Percentiles rank a stretch among this genome's conserved stretches.
These are phyloP conservation scores for Carex sylvatica DNA, from an alignment of 202 grass and related monocot species.

Conservation along the genomic window DNA sequence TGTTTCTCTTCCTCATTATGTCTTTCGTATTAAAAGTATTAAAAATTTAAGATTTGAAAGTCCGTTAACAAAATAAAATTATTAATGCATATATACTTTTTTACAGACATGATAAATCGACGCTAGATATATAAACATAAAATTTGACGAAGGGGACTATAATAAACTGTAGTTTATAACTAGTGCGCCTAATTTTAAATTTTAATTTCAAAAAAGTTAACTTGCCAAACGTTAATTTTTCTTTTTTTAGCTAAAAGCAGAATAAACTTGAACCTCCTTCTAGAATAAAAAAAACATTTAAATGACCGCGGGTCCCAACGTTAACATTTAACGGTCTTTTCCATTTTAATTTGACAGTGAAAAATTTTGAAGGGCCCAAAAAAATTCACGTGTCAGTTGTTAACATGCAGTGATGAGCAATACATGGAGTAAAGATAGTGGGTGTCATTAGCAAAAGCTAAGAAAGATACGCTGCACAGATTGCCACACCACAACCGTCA, in stretches of 20 bases:
- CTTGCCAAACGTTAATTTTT: neutral
- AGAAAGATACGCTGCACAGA: neutral
- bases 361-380: neutral
- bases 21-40: too few species aligned
- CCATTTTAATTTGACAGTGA: conserved; percentile 4
- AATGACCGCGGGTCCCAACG: neutral
- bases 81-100: too few species aligned
- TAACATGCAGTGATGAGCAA: neutral
- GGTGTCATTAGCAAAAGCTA: neutral
- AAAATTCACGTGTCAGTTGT: neutral
- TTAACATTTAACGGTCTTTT: neutral
- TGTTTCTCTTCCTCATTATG: too few species aligned
- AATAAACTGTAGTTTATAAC: too few species aligned
- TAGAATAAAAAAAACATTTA: neutral
- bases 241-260: neutral
- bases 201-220: neutral
- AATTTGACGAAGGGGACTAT: neutral
- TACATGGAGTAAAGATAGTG: neutral
- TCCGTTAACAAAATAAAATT: too few species aligned
- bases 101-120: too few species aligned
- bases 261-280: neutral
- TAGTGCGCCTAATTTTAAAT: neutral
- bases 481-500: neutral
- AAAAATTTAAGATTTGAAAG: too few species aligned
- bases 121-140: neutral